These are phyloP conservation scores for Bothriochloa decipiens DNA, from an alignment of 176 grass and related monocot species.

Conservation along the genomic window DNA sequence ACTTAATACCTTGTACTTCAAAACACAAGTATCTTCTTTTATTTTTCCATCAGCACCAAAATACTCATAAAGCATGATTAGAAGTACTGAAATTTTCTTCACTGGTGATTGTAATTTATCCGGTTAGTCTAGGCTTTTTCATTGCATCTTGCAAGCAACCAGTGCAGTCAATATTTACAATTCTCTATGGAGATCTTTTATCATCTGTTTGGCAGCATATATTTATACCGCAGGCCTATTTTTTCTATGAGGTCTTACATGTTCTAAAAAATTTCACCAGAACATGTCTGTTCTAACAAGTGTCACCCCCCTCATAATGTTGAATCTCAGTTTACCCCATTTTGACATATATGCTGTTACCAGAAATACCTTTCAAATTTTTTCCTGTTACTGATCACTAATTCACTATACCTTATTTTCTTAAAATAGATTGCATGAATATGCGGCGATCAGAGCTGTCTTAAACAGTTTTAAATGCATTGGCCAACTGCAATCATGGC, in stretches of 20 bases:
- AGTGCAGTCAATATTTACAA: conserved; percentile 7
- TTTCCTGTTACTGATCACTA: conserved; percentile 19
- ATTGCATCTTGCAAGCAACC: not conserved
- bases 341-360: not conserved
- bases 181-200: not conserved
- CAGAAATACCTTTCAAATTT: conserved; percentile 23
- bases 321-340: too few species aligned
- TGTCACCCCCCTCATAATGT: too few species aligned
- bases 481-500: conserved; percentile 56
- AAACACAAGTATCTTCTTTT: conserved; percentile 7
- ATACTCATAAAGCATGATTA: conserved; percentile 15
- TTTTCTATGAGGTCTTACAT: conserved; percentile 13
- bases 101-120: not conserved
- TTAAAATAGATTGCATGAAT: conserved; percentile 36
- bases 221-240: conserved; percentile 15
- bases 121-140: not conserved
- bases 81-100: not conserved
- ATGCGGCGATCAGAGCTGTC: conserved; percentile 47
- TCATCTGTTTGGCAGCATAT: not conserved
- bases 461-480: conserved; percentile 38
- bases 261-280: not conserved
- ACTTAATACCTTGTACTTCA: conserved; percentile 9
- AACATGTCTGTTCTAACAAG: too few species aligned
- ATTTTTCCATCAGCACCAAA: not conserved
- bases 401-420: not conserved